Evolutionary conservation across 371 early-diverging fungal genomes (phyloP).

Genomic region (Circinella minor): DNA sequence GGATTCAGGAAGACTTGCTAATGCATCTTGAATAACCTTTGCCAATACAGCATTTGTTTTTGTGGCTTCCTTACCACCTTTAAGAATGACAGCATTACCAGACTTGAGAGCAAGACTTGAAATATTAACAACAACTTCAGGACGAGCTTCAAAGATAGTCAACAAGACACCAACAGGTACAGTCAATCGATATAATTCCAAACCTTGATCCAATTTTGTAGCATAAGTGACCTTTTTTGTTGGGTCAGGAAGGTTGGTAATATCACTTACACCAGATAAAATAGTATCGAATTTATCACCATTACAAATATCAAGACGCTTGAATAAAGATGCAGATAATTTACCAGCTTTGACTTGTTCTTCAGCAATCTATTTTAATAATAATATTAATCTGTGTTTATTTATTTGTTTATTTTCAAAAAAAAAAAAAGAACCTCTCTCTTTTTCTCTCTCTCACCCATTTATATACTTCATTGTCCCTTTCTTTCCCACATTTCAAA

Average conservation of each 20-base stretch:
- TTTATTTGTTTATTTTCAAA: neutral
- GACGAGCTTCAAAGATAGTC: constrained; percentile 97
- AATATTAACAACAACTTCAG: constrained; percentile 98
- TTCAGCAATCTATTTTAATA: constrained; percentile 55
- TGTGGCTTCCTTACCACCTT: constrained; percentile 90
- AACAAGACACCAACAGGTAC: constrained; percentile 95
- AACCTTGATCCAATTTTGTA: constrained; percentile 77
- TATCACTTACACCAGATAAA: constrained; percentile 89
- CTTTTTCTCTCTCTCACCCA: too few species aligned
- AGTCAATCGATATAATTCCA: constrained; percentile 88
- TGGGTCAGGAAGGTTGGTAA: constrained; percentile 86
- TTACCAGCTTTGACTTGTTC: constrained; percentile 76
- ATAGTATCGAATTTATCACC: constrained; percentile 85
- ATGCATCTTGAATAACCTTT: constrained; percentile 77
- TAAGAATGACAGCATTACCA: constrained; percentile 95
- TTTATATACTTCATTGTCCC: too few species aligned
- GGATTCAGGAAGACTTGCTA: constrained; percentile 58
- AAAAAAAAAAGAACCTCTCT: too few species aligned
- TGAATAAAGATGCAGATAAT: constrained; percentile 79
- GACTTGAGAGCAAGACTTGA: constrained; percentile 95
- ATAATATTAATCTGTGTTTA: too few species aligned
- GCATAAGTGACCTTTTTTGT: constrained; percentile 81
- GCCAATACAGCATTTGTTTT: constrained; percentile 82
- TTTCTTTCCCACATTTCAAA: too few species aligned
- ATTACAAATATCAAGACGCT: constrained; percentile 90